phyloP scores from a whole-genome alignment of 441 rosid genomes.

The Breynia disticha region DNA sequence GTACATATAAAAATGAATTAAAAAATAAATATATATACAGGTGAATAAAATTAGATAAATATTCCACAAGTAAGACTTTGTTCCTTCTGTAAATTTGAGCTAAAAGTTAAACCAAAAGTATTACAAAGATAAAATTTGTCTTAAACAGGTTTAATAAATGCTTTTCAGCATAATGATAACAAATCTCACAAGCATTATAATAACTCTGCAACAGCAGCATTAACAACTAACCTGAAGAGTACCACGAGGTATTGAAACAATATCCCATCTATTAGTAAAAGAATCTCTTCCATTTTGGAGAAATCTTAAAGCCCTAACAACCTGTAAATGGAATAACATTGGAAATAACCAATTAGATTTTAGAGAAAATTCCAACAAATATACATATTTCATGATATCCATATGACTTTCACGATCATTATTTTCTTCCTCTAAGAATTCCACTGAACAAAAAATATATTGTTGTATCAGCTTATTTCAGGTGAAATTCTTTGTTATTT shows the following conservation, averaged over 20 bases:
- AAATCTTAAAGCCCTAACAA: slow-evolving; percentile 75
- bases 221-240: slow-evolving; percentile 89
- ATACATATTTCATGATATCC: not conserved
- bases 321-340: slow-evolving; percentile 35
- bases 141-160: too few relatives aligned
- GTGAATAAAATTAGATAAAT: too few relatives aligned
- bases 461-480: not conserved
- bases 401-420: not conserved
- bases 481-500: not conserved
- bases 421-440: not conserved
- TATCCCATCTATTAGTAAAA: slow-evolving; percentile 46
- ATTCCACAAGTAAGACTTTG: too few relatives aligned
- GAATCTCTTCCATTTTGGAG: slow-evolving; percentile 54
- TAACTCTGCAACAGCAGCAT: not conserved
- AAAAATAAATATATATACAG: too few relatives aligned
- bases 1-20: too few relatives aligned
- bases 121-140: too few relatives aligned
- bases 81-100: too few relatives aligned
- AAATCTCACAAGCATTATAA: not conserved
- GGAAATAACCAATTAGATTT: not conserved
- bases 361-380: not conserved
- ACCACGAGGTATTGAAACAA: slow-evolving; percentile 81
- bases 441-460: not conserved
- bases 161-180: not conserved
- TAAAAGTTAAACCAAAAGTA: too few relatives aligned